Percentiles rank a stretch among this genome's conserved stretches.
Evolutionary conservation across 768 basidiomycete genomes (phyloP).

Genomic region (Tricholoma bakamatsutake): DNA sequence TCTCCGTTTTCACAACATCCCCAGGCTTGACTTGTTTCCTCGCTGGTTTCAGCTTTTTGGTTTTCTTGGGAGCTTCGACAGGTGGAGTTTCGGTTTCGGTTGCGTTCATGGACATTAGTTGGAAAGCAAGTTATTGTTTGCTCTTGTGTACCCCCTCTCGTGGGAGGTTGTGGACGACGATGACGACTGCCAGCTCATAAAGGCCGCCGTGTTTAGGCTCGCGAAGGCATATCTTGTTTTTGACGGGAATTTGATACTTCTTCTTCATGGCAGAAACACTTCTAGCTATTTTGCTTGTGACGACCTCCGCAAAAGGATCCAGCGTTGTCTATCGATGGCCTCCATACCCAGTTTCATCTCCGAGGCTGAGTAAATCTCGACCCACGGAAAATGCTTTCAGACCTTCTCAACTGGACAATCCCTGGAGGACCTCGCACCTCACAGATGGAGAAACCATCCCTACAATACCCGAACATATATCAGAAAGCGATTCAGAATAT

Average conservation of each 20-base stretch:
- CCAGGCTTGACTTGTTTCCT: slow-evolving; percentile 89
- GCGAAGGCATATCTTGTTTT: neutral
- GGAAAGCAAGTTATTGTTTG: slow-evolving; percentile 4
- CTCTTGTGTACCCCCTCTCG: neutral
- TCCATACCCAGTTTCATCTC: slow-evolving; percentile 54
- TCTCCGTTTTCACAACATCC: slow-evolving; percentile 84
- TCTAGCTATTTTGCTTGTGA: slow-evolving; percentile 76
- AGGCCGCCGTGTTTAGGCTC: neutral
- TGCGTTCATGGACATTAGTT: slow-evolving; percentile 28
- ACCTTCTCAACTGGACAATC: slow-evolving; percentile 60
- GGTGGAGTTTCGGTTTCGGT: slow-evolving; percentile 13
- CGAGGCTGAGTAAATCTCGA: slow-evolving; percentile 67
- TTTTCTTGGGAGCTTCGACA: slow-evolving; percentile 6
- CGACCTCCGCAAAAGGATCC: slow-evolving; percentile 76
- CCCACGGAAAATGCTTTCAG: slow-evolving; percentile 37
- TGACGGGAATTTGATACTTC: neutral
- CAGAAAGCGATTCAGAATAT: slow-evolving; percentile 43
- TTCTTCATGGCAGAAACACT: slow-evolving; percentile 69
- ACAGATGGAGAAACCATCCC: slow-evolving; percentile 28
- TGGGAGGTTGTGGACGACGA: neutral
- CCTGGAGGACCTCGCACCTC: slow-evolving; percentile 63
- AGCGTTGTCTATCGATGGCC: slow-evolving; percentile 85
- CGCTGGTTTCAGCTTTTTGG: slow-evolving; percentile 84
- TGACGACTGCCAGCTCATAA: neutral
- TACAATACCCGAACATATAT: slow-evolving; percentile 14